Conservation (phyloP, 495 filamentous ascomycete species). For the Neurospora tetraspora region DNA sequence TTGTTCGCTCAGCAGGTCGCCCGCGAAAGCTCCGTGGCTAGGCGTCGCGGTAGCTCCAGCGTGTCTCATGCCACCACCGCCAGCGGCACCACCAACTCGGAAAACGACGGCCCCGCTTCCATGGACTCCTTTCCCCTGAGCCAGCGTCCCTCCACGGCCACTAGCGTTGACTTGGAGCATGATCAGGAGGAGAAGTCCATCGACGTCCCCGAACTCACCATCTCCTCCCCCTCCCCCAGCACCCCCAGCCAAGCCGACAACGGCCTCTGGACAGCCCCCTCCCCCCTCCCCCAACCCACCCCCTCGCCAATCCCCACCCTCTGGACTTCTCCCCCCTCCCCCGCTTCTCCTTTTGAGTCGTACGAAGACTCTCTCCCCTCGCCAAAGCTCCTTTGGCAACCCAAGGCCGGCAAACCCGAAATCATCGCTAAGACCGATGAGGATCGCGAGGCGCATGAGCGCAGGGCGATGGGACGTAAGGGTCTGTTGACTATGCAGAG, state of each 20-base stretch:
- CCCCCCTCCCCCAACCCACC: neutral
- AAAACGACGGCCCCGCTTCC: neutral
- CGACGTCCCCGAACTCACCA: neutral
- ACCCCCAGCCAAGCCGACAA: neutral
- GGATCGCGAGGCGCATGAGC: conserved; percentile 9
- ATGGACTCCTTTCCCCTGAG: neutral
- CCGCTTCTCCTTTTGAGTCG: neutral
- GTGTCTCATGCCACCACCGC: neutral
- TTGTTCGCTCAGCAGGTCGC: conserved; percentile 15
- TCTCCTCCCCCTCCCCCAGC: neutral
- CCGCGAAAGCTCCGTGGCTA: conserved; percentile 10
- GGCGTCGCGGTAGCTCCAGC: neutral
- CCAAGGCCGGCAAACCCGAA: neutral
- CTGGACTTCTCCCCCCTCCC: neutral
- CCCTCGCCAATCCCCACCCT: neutral
- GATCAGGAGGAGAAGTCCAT: neutral
- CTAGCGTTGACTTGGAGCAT: neutral
- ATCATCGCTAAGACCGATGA: conserved; percentile 5
- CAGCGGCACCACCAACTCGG: neutral
- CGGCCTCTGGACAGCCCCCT: conserved; percentile 7
- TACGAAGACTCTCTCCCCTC: neutral
- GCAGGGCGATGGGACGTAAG: conserved; percentile 10
- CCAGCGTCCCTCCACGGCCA: neutral
- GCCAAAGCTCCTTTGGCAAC: neutral
- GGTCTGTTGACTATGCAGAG: conserved; percentile 4